Evolutionary conservation across 352 stramenopile genomes (phyloP), one percentile per base, ranked within the genome.

Genomic region (Phytophthora sp.): DNA sequence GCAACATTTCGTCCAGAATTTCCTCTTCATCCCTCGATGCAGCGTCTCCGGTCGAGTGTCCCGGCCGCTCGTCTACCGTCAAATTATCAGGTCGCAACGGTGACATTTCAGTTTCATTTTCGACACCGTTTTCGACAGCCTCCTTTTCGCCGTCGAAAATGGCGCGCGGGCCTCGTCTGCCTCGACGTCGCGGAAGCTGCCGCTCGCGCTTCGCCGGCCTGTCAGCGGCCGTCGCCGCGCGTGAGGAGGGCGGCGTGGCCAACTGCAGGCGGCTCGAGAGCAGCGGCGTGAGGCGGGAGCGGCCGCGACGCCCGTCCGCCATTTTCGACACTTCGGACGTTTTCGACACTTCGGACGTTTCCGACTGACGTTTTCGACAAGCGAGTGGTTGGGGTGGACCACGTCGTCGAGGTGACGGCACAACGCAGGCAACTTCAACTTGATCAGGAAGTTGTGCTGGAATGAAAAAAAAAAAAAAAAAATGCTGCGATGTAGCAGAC

Each of bases 281-380:
- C 18, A 70, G 28, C 11, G 66, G 66, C 31, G 59, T 74, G 34
- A 74, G 28, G 38, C 38, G 61, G 18, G 54, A 60, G 45, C 39
- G 28, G 21, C 38, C 30, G 4, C 21, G 34, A 8, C 18, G 17
- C 35, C 35, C 35, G 35, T 43, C 35, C 35, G 9, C 35, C 35
- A 43, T 43, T 23, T 12, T 23, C 17, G 17, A 43, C 44, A 42
- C 7, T n/a, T n/a, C n/a, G n/a, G n/a, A n/a, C n/a, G n/a, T n/a
- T n/a, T n/a, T n/a, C n/a, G n/a, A n/a, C n/a, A n/a, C n/a, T n/a
- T n/a, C n/a, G n/a, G n/a, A n/a, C n/a, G n/a, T n/a, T n/a, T n/a
- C n/a, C n/a, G n/a, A n/a, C n/a, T n/a, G n/a, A n/a, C n/a, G n/a
- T n/a, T n/a, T n/a, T n/a, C n/a, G n/a, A n/a, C n/a, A n/a, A n/a